Percentiles rank a stretch among this genome's conserved stretches.
phyloP scores from a whole-genome alignment of 192 early-diverging fungal genomes.

The Coemansia nantahalensis region DNA sequence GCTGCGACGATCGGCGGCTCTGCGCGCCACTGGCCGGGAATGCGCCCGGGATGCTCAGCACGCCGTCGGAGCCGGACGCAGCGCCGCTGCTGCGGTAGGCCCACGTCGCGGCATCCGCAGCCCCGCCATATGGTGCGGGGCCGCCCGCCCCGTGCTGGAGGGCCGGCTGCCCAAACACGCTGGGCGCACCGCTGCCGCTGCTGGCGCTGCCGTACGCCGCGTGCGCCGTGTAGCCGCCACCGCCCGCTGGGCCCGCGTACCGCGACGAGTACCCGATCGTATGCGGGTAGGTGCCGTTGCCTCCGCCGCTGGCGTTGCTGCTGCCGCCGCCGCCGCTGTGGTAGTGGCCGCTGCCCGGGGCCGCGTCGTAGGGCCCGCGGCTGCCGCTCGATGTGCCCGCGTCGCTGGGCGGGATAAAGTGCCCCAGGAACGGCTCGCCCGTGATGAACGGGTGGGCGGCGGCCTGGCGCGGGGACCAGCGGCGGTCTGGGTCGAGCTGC shows the following conservation, averaged over 20 bases:
- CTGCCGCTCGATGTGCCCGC: constrained; percentile 10
- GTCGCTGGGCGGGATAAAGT: constrained; percentile 37
- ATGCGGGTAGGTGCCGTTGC: constrained; percentile 6
- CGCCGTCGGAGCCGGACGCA: background rate
- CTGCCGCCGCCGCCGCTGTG: constrained; percentile 2
- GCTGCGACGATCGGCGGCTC: constrained; percentile 9
- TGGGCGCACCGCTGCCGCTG: constrained; percentile 1
- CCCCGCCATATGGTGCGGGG: no score
- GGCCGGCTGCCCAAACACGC: constrained; percentile 1
- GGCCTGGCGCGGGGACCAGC: constrained; percentile 96
- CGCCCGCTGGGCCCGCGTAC: constrained; percentile 8
- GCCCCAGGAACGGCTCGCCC: constrained; percentile 70
- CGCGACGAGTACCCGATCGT: constrained; percentile 17
- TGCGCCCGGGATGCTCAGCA: background rate
- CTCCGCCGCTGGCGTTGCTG: constrained; percentile 6
- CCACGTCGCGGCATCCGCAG: no score
- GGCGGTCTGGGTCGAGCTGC: constrained; percentile 84
- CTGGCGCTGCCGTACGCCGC: background rate
- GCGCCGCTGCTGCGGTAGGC: constrained; percentile 1
- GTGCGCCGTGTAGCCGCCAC: constrained; percentile 15
- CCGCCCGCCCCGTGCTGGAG: background rate
- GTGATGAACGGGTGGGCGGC: constrained; percentile 95
- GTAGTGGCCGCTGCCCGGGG: background rate
- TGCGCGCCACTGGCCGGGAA: constrained; percentile 4
- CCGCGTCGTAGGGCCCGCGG: constrained; percentile 13